phyloP scores from a whole-genome alignment of 768 basidiomycete species.

The Mycena filopes region DNA sequence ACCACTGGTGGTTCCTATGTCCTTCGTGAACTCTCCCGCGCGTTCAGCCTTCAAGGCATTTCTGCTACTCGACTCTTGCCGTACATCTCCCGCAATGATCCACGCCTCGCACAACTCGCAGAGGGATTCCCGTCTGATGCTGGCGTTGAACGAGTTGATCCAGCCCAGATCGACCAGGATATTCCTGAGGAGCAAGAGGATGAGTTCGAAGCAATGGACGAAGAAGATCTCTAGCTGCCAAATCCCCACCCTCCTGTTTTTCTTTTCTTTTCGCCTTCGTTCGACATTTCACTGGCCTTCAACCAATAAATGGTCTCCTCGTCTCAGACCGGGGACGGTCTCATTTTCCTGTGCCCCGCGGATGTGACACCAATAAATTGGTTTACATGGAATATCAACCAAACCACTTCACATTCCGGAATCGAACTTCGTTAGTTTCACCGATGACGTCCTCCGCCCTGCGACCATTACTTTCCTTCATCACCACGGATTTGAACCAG shows the following conservation, averaged over 20 bases:
- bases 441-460: too few relatives aligned
- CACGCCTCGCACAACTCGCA: neutral
- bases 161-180: neutral
- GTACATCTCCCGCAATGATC: neutral
- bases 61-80: constrained; percentile 1
- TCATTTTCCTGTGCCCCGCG: neutral
- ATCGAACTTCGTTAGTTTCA: too few relatives aligned
- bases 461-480: too few relatives aligned
- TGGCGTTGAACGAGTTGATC: neutral
- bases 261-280: neutral
- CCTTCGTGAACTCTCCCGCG: constrained; percentile 4
- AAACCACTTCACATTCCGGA: too few relatives aligned
- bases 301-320: too few relatives aligned
- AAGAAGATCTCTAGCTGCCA: neutral
- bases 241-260: neutral
- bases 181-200: neutral
- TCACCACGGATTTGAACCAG: too few relatives aligned
- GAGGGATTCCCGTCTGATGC: neutral
- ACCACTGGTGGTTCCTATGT: constrained; percentile 13
- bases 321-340: neutral
- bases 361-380: neutral
- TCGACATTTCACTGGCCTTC: neutral
- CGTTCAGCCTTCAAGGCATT: constrained; percentile 3
- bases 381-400: too few relatives aligned
- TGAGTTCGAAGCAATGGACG: neutral